Conservation (phyloP, 495 filamentous ascomycete genomes). For the Hypoxylon intermedium region DNA sequence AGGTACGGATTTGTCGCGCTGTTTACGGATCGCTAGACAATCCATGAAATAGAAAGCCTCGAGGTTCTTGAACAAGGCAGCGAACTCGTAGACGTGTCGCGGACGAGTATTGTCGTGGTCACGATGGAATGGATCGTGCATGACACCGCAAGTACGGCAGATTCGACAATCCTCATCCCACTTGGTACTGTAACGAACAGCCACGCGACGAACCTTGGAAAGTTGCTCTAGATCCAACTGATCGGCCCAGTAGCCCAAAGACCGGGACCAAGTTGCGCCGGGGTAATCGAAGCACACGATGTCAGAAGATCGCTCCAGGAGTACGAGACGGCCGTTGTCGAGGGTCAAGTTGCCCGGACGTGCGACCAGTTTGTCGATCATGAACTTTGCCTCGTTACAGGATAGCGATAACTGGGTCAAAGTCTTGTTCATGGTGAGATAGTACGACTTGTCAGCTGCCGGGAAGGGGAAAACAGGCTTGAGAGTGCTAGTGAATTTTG, state of each 20-base stretch:
- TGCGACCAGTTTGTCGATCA: slow-evolving; percentile 26
- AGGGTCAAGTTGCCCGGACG: slow-evolving; percentile 35
- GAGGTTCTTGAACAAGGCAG: slow-evolving; percentile 43
- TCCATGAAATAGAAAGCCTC: slow-evolving; percentile 46
- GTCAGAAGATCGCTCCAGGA: slow-evolving; percentile 36
- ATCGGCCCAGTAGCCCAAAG: slow-evolving; percentile 31
- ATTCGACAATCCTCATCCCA: slow-evolving; percentile 40
- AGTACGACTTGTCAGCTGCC: slow-evolving; percentile 40
- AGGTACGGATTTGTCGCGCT: slow-evolving; percentile 15
- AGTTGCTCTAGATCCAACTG: slow-evolving; percentile 39
- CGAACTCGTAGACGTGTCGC: slow-evolving; percentile 41
- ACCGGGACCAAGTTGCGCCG: slow-evolving; percentile 17
- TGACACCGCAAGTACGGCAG: slow-evolving; percentile 37
- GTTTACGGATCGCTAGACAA: slow-evolving; percentile 39
- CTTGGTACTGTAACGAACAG: slow-evolving; percentile 42
- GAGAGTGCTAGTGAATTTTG: slow-evolving; percentile 26
- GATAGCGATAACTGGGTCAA: slow-evolving; percentile 26
- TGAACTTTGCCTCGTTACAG: slow-evolving; percentile 31
- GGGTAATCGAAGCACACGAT: slow-evolving; percentile 44
- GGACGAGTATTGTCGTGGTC: slow-evolving; percentile 32
- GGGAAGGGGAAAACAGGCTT: slow-evolving; percentile 29
- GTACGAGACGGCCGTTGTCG: slow-evolving; percentile 35
- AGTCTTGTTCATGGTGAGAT: slow-evolving; percentile 35
- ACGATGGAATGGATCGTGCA: slow-evolving; percentile 19
- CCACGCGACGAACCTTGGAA: slow-evolving; percentile 38